Base-by-base conservation (phyloP, 2,329 filamentous ascomycete genomes). In the Ascochyta rabiei region DNA sequence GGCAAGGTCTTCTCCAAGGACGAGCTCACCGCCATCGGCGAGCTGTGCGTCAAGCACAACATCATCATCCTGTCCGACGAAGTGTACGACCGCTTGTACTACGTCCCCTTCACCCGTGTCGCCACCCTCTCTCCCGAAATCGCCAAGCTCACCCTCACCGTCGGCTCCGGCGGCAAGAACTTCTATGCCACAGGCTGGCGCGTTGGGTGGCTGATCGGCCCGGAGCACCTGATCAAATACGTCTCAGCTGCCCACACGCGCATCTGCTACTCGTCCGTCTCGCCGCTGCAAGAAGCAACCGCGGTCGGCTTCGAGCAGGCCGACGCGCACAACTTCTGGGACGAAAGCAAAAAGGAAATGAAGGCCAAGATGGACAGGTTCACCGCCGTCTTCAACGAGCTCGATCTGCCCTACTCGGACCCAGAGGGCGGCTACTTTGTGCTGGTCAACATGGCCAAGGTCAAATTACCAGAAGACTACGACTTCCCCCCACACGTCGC, bases 181-280 rank as follows among this genome's bases (percentile, higher is more conserved):
- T 99, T 99, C 77, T 98, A 98, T 72, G 91, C 91, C 52, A 99
- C 95, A 0, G 95, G 95, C 42, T 99, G 95, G 95, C 88, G 95
- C 53, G 93, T 98, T 63, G 90, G 95, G 50, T 99, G 93, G 87
- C 81, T 99, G 33, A 95, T 98, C 70, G 95, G 95, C 0, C 91
- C 90, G 0, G 85, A 91, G 48, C 85, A 96, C 57, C 81, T 98
- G 47, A 92, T 98, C 78, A 89, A 96, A 73, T 90, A 96, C 73
- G 93, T 96, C 30, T 86, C 90, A 10, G 91, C 91, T 16, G 95
- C 95, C 0, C 95, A 99, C 75, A 98, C 93, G 0, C 86, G 93
- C 48, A 98, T 99, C 72, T 98, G 95, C 81, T 99, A 95, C 80
- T 92, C 89, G 45, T 93, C 90, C 39, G 93, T 97, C 6, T 96